These are phyloP conservation scores for Eutypella sp. DNA, from an alignment of 2,329 filamentous ascomycete species.

Conservation along the genomic window DNA sequence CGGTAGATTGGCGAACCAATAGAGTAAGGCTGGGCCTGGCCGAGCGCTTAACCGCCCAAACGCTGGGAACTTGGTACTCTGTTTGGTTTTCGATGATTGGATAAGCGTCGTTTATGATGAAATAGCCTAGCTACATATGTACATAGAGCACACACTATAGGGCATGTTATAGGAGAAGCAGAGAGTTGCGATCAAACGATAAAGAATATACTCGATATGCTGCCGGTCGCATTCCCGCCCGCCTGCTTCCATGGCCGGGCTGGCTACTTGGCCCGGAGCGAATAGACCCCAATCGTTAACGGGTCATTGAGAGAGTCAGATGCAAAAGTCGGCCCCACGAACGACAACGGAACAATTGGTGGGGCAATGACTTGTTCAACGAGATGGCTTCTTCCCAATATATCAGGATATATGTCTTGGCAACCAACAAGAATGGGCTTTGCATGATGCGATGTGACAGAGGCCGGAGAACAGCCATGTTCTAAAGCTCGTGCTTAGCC, in stretches of 20 bases:
- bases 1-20: constrained; percentile 24
- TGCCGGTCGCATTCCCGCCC: too few species aligned
- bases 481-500: too few species aligned
- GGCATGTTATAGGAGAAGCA: too few species aligned
- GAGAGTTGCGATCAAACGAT: too few species aligned
- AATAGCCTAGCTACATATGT: constrained; percentile 2
- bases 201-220: too few species aligned
- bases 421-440: too few species aligned
- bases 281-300: not conserved
- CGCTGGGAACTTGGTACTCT: constrained; percentile 1
- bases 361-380: too few species aligned
- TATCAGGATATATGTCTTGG: too few species aligned
- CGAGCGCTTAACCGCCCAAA: constrained; percentile 26
- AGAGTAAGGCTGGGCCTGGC: constrained; percentile 14
- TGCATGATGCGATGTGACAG: too few species aligned
- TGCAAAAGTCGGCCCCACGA: not conserved
- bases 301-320: not conserved
- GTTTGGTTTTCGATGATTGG: constrained; percentile 15
- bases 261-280: not conserved
- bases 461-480: too few species aligned
- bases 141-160: not conserved
- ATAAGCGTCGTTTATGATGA: constrained; percentile 9
- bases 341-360: not conserved
- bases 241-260: not conserved
- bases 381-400: too few species aligned